Conservation (phyloP, 2,329 filamentous ascomycete genomes). For the Hansfordia pulvinata region DNA sequence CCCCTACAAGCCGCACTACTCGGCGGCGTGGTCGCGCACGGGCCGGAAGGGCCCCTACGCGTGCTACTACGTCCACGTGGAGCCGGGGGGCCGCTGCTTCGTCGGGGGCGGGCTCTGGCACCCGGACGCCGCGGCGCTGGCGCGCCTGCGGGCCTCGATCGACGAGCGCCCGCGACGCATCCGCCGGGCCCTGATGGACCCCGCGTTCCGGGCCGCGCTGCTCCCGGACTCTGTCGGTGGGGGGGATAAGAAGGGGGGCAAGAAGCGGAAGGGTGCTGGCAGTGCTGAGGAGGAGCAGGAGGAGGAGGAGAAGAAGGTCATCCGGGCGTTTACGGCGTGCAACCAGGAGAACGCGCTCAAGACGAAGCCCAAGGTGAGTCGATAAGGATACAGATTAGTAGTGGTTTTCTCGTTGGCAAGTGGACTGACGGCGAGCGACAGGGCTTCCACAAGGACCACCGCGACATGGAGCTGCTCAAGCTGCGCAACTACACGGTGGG, state of each 20-base stretch:
- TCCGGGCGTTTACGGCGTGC: constrained; percentile 55
- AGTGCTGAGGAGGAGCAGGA: background rate
- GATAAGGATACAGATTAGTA: too few species aligned
- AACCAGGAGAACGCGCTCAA: constrained; percentile 71
- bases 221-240: constrained; percentile 39
- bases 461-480: constrained; percentile 68
- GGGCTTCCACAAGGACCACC: constrained; percentile 63
- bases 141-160: constrained; percentile 57
- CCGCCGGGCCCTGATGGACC: constrained; percentile 50
- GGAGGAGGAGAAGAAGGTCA: constrained; percentile 30
- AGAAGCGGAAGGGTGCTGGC: background rate
- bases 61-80: constrained; percentile 75
- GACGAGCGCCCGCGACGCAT: constrained; percentile 59
- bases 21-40: constrained; percentile 76
- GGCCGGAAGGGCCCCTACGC: constrained; percentile 81
- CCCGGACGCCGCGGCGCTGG: constrained; percentile 54
- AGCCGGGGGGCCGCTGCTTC: constrained; percentile 58
- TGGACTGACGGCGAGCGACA: too few species aligned
- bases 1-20: constrained; percentile 83
- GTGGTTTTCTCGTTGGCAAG: too few species aligned
- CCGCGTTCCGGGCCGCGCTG: constrained; percentile 49
- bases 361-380: constrained; percentile 66
- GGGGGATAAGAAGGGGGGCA: constrained; percentile 5
- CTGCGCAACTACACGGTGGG: constrained; percentile 67
- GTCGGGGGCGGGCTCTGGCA: constrained; percentile 76